Evolutionary conservation across 192 early-diverging fungal genomes (phyloP).

Genomic region (Paraglomus occultum): DNA sequence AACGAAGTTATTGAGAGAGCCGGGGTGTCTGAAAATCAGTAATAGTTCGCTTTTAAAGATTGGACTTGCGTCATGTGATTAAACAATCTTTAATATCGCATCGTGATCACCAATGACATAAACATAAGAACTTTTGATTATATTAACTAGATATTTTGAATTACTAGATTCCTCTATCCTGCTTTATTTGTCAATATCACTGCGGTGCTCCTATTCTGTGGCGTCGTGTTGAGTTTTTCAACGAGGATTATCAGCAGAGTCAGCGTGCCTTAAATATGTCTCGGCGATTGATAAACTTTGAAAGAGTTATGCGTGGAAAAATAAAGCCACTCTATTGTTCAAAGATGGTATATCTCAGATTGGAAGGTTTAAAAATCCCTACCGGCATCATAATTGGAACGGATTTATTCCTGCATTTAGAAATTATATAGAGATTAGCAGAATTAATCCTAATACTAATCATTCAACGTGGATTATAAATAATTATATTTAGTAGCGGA

Average conservation of each 20-base stretch:
- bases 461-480: conserved; percentile 16
- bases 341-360: conserved; percentile 18
- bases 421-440: conserved; percentile 13
- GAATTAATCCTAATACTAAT: conserved; percentile 23
- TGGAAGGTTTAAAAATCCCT: neutral
- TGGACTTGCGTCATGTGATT: too few relatives aligned
- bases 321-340: conserved; percentile 17
- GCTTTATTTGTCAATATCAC: conserved; percentile 26
- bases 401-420: conserved; percentile 10
- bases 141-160: conserved; percentile 26
- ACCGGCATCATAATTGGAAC: conserved; percentile 4
- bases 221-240: conserved; percentile 24
- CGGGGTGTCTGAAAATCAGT: too few relatives aligned
- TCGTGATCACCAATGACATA: too few relatives aligned
- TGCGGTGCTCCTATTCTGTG: conserved; percentile 19
- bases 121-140: too few relatives aligned
- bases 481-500: conserved; percentile 13
- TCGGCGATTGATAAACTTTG: conserved; percentile 16
- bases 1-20: too few relatives aligned
- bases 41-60: too few relatives aligned
- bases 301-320: conserved; percentile 3
- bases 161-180: conserved; percentile 20
- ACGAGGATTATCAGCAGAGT: conserved; percentile 16
- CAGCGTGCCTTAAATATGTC: conserved; percentile 1
- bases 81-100: too few relatives aligned